Conservation (phyloP, 1,284 basidiomycete genomes). For the Pholiota adiposa region DNA sequence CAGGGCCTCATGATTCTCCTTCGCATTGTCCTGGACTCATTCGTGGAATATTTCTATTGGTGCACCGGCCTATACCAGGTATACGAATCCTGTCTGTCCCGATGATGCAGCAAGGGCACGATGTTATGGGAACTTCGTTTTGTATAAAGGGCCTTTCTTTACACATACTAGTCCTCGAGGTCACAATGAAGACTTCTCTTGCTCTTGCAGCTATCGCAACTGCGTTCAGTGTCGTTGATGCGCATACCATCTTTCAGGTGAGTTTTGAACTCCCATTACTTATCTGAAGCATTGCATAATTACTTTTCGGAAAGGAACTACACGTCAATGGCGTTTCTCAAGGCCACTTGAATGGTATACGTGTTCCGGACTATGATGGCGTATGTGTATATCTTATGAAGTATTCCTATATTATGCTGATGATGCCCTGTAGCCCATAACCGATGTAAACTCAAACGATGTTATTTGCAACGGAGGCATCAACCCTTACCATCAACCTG, state of each 20-base stretch:
- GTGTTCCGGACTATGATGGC: conserved; percentile 53
- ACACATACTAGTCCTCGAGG: neutral
- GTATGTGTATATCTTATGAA: conserved; percentile 33
- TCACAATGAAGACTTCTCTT: conserved; percentile 17
- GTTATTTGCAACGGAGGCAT: conserved; percentile 66
- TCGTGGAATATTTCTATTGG: neutral
- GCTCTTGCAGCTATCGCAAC: conserved; percentile 23
- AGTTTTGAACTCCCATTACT: neutral
- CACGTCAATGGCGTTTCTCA: conserved; percentile 51
- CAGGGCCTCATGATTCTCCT: neutral
- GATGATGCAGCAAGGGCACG: neutral
- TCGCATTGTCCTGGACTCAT: neutral
- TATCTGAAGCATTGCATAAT: neutral
- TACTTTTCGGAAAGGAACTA: conserved; percentile 21
- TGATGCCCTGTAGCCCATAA: conserved; percentile 47
- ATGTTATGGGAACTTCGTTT: neutral
- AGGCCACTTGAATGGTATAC: conserved; percentile 51
- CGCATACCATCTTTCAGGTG: conserved; percentile 56
- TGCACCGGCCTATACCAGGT: neutral
- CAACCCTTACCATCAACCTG: conserved; percentile 58
- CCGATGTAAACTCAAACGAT: conserved; percentile 58
- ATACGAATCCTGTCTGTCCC: neutral
- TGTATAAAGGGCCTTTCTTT: neutral
- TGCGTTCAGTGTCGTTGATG: conserved; percentile 36
- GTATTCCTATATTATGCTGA: neutral